Conservation (phyloP, 192 early-diverging fungal species). For the Podila clonocystis region DNA sequence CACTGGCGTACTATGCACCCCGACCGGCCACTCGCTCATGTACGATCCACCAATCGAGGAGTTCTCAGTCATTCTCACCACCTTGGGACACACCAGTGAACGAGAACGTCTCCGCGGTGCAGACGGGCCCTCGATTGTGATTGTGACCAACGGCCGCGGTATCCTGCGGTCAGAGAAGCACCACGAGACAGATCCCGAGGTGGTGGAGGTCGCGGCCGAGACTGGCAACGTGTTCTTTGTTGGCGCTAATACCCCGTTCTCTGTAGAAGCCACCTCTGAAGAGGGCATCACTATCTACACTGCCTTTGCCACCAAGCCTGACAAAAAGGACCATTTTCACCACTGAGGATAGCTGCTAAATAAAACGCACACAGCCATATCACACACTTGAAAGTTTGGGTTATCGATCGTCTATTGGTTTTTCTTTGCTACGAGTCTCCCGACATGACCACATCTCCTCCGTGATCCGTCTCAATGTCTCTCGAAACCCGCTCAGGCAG, state of each 20-base stretch:
- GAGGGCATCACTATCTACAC: conserved; percentile 57
- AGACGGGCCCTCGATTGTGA: conserved; percentile 85
- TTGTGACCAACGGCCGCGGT: conserved; percentile 86
- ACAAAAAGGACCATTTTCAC: conserved; percentile 47
- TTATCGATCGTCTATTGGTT: no score
- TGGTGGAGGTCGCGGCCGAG: conserved; percentile 20
- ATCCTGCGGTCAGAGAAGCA: conserved; percentile 45
- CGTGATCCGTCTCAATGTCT: background rate
- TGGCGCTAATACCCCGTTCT: conserved; percentile 63
- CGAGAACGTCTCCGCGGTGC: conserved; percentile 67
- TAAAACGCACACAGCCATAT: background rate
- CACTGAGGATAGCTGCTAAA: conserved; percentile 4
- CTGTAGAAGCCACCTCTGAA: conserved; percentile 50
- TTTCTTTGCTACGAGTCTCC: background rate
- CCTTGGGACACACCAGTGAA: conserved; percentile 51
- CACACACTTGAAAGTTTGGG: background rate
- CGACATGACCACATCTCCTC: background rate
- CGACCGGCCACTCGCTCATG: conserved; percentile 60
- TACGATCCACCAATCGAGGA: conserved; percentile 99
- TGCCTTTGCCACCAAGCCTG: conserved; percentile 52
- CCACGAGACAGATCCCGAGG: conserved; percentile 28
- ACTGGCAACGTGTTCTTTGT: conserved; percentile 86
- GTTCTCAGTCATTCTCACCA: conserved; percentile 84
- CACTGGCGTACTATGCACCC: conserved; percentile 64
- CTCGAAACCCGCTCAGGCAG: conserved; percentile 20